Conservation (phyloP, 257 asterid genomes). For the Cynanchum wilfordii region DNA sequence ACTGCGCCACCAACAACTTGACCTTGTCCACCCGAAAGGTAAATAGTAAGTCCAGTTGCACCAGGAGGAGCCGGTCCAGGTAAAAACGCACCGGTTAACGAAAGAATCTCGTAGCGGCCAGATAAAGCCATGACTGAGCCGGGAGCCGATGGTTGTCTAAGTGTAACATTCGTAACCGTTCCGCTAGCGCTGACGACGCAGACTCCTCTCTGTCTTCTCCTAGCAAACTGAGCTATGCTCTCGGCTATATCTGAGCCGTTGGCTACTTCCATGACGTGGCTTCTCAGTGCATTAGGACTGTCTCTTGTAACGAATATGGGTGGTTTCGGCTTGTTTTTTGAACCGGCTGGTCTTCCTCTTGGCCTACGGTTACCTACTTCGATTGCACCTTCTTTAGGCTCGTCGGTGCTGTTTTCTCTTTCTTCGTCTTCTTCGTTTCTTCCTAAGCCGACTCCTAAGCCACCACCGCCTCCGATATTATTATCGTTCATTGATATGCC, state of each 20-base stretch:
- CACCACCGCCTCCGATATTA: neutral
- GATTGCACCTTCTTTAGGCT: conserved; percentile 51
- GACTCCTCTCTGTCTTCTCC: conserved; percentile 51
- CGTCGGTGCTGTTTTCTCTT: conserved; percentile 39
- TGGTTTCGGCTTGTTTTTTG: conserved; percentile 59
- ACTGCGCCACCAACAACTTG: conserved; percentile 68
- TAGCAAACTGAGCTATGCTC: conserved; percentile 56
- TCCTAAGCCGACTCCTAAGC: conserved; percentile 21
- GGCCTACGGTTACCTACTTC: conserved; percentile 46
- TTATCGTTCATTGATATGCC: conserved; percentile 39
- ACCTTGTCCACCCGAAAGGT: conserved; percentile 61
- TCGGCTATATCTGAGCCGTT: conserved; percentile 61
- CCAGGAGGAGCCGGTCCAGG: conserved; percentile 73
- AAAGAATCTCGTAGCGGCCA: conserved; percentile 56
- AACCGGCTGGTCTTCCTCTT: conserved; percentile 60
- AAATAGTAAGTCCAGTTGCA: conserved; percentile 54
- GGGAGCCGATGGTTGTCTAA: conserved; percentile 56
- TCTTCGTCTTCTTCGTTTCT: conserved; percentile 32
- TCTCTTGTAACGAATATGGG: conserved; percentile 59
- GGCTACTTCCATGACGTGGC: conserved; percentile 61
- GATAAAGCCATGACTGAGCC: conserved; percentile 55
- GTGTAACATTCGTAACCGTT: conserved; percentile 49
- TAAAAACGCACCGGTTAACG: conserved; percentile 54
- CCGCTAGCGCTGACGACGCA: conserved; percentile 64
- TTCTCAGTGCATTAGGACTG: conserved; percentile 63